Percentiles rank a stretch among this genome's conserved stretches.
These are phyloP conservation scores for Suhomyces kunorum DNA, from an alignment of 1,139 yeast species.

Conservation along the genomic window DNA sequence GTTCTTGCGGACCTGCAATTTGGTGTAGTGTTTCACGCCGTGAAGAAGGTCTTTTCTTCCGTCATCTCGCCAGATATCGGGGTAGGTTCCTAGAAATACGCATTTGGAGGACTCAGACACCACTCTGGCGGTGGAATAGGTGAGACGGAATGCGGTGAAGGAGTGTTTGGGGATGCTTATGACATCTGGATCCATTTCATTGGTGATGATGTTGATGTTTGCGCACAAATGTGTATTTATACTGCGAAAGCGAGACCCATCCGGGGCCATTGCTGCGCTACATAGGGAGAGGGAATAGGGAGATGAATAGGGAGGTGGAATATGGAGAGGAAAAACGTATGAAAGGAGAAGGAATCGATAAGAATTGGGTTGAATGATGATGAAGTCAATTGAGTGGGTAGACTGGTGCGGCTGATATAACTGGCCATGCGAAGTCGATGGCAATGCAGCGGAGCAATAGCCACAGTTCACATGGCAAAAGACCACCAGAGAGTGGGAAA, in stretches of 20 bases:
- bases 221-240: conserved; percentile 4
- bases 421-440: too few relatives aligned
- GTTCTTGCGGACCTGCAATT: conserved; percentile 17
- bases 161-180: conserved; percentile 34
- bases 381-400: too few relatives aligned
- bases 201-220: conserved; percentile 1
- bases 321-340: too few relatives aligned
- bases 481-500: too few relatives aligned
- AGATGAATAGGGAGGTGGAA: not conserved
- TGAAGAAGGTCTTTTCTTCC: conserved; percentile 23
- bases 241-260: not conserved
- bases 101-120: conserved; percentile 53
- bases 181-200: conserved; percentile 5
- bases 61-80: conserved; percentile 58
- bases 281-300: not conserved
- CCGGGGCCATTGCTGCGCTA: not conserved
- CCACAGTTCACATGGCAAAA: too few relatives aligned
- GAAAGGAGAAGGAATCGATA: too few relatives aligned
- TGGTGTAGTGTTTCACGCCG: conserved; percentile 18
- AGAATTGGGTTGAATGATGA: too few relatives aligned
- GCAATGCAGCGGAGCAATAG: too few relatives aligned
- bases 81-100: conserved; percentile 63
- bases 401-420: too few relatives aligned
- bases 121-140: conserved; percentile 52
- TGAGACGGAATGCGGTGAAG: conserved; percentile 65